phyloP scores from a whole-genome alignment of 371 early-diverging fungal species.

The Mortierella sp. region DNA sequence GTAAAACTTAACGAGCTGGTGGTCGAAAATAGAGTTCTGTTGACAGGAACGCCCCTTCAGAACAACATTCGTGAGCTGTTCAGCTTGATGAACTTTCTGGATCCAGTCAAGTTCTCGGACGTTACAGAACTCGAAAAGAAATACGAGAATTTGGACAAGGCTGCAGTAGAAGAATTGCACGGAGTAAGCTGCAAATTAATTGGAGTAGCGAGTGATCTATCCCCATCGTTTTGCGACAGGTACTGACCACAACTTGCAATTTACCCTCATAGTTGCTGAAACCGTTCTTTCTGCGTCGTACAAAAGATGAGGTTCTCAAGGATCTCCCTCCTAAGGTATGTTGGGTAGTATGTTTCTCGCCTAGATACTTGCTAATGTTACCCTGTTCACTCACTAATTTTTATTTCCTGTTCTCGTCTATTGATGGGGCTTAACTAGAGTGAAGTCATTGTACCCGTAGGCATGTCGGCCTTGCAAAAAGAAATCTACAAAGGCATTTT shows the following conservation, averaged over 20 bases:
- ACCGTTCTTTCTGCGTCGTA: constrained; percentile 94
- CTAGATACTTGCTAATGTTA: background rate
- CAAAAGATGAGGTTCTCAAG: constrained; percentile 88
- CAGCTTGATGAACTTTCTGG: constrained; percentile 93
- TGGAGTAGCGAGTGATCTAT: background rate
- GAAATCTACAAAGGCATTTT: constrained; percentile 86
- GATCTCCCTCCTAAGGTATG: constrained; percentile 89
- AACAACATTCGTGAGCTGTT: constrained; percentile 94
- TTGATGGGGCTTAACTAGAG: constrained; percentile 47
- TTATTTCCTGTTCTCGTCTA: background rate
- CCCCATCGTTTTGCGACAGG: background rate
- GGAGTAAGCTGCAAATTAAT: constrained; percentile 30
- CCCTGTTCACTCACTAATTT: background rate
- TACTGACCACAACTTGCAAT: background rate
- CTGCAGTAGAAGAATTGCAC: constrained; percentile 59
- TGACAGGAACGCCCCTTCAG: constrained; percentile 95
- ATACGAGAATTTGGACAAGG: constrained; percentile 65
- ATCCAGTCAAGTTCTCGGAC: constrained; percentile 61
- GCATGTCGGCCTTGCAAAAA: constrained; percentile 83
- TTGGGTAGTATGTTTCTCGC: background rate
- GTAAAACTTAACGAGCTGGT: constrained; percentile 73
- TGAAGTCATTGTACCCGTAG: constrained; percentile 88
- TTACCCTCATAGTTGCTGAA: constrained; percentile 57
- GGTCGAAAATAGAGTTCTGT: constrained; percentile 81
- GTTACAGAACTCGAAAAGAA: constrained; percentile 65